These are phyloP conservation scores for Drosera spatulata DNA, from an alignment of 179 eudicot species.

Conservation along the genomic window DNA sequence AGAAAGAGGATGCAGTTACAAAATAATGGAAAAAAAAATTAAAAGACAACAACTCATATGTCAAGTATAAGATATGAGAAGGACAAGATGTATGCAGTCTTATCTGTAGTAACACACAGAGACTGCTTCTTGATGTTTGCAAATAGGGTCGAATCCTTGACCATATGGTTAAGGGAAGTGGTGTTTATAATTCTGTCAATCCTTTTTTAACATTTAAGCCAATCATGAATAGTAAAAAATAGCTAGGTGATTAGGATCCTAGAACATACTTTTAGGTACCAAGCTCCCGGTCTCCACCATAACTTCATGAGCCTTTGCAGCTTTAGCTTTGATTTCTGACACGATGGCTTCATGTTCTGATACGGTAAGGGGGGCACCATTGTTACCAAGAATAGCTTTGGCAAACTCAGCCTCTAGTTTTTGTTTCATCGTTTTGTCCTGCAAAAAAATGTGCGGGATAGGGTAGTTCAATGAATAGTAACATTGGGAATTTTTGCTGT, in stretches of 20 bases:
- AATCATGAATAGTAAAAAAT: background rate
- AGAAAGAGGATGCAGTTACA: no score
- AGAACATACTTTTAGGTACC: slow-evolving; percentile 40
- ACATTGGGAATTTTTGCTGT: no score
- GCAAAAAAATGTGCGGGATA: slow-evolving; percentile 6
- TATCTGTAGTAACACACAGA: no score
- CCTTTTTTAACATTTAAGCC: background rate
- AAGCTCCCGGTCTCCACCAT: slow-evolving; percentile 27
- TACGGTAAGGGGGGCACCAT: slow-evolving; percentile 46
- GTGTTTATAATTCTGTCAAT: background rate
- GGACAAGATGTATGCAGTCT: no score
- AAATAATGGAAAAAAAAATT: no score
- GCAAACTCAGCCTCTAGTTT: slow-evolving; percentile 51
- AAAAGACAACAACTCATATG: no score
- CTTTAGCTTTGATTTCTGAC: slow-evolving; percentile 31
- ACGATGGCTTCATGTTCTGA: slow-evolving; percentile 48
- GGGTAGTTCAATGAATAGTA: no score
- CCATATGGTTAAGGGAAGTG: background rate
- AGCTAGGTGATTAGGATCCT: background rate
- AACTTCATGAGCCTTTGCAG: slow-evolving; percentile 41
- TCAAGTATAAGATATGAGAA: no score
- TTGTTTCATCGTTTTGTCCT: slow-evolving; percentile 62
- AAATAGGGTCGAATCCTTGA: no score
- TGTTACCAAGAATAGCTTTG: slow-evolving; percentile 35
- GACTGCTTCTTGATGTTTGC: no score